Base-by-base conservation (phyloP, 2,329 filamentous ascomycete genomes). In the Sordariomycetes sp. region DNA sequence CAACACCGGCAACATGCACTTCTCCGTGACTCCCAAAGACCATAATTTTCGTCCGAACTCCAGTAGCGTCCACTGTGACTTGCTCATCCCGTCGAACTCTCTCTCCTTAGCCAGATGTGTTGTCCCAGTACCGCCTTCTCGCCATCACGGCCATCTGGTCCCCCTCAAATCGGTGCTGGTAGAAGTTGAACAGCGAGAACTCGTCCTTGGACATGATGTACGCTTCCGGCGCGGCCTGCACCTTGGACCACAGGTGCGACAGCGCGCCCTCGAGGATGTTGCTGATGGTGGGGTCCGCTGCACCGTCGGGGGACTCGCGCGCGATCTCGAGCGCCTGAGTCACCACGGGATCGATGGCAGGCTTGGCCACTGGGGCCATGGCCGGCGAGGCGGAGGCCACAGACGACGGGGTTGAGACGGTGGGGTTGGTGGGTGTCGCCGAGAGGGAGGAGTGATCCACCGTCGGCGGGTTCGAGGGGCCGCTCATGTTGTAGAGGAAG, bases 121-220 rank as follows among this genome's bases (percentile, higher is more conserved):
- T 72, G 64, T 80, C 74, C 81, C 81, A 84, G 67, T 77, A 83
- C 60, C 79, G 71, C 63, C 69, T 75, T 61, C 74, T 72, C 20
- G 80, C 80, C 43, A 68, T 70, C n/a, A 72, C 66, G 48, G 77
- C 77, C n/a, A 73, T 64, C 62, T 73, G 67, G 62, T 79, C 70
- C 60, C 81, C 80, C 34, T 74, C 69, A 67, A 87, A 90, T 11
- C 86, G 81, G 61, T 80, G 72, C 61, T 88, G 86, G 70, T 88
- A 93, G 71, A 87, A 93, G 75, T 94, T 95, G 81, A 95, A 91
- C 60, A 95, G 79, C 58, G 88, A 83, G 66, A 94, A 95, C 72
- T 96, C 90, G 70, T 90, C 84, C 61, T 80, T 77, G 37, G 77
- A 83, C 75, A 95, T 84, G 62, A 94, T 71, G 70, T 93, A 95